A percentile compares a stretch with the other conserved stretches of the same genome.
These are phyloP conservation scores for Backusella australiensis DNA, from an alignment of 192 early-diverging fungal genomes.

Conservation along the genomic window DNA sequence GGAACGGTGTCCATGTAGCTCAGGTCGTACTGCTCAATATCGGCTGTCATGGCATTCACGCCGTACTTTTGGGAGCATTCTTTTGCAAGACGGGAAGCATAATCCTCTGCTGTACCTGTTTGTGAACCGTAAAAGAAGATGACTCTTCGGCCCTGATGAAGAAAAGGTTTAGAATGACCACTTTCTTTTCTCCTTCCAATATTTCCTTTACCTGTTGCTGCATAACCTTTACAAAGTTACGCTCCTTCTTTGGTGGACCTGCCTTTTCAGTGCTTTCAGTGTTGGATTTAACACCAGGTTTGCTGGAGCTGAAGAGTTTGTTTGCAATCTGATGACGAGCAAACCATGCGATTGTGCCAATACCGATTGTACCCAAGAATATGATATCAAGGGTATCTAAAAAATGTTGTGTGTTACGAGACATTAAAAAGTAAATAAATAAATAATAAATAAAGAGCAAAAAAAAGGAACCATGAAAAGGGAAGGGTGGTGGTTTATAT, in stretches of 20 bases:
- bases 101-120: slow-evolving; percentile 99
- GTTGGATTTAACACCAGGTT: slow-evolving; percentile 15
- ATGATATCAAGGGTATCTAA: slow-evolving; percentile 50
- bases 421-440: slow-evolving; percentile 14
- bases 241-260: slow-evolving; percentile 38
- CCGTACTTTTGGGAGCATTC: slow-evolving; percentile 73
- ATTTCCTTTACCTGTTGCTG: slow-evolving; percentile 42
- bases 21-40: slow-evolving; percentile 93
- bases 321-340: slow-evolving; percentile 29
- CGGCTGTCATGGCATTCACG: slow-evolving; percentile 75
- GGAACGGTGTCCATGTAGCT: slow-evolving; percentile 72
- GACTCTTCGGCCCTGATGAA: slow-evolving; percentile 64
- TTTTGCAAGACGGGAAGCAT: slow-evolving; percentile 87
- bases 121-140: slow-evolving; percentile 96
- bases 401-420: slow-evolving; percentile 24
- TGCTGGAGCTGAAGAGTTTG: slow-evolving; percentile 12
- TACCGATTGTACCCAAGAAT: slow-evolving; percentile 47
- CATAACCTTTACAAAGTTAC: slow-evolving; percentile 58
- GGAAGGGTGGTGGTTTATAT: neutral
- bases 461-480: neutral
- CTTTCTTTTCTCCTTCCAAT: neutral
- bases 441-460: neutral
- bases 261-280: slow-evolving; percentile 28
- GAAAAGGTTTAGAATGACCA: neutral
- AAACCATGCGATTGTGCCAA: slow-evolving; percentile 31